phyloP scores from a whole-genome alignment of 345 rosid genomes.

The Pseudoturritis turrita region DNA sequence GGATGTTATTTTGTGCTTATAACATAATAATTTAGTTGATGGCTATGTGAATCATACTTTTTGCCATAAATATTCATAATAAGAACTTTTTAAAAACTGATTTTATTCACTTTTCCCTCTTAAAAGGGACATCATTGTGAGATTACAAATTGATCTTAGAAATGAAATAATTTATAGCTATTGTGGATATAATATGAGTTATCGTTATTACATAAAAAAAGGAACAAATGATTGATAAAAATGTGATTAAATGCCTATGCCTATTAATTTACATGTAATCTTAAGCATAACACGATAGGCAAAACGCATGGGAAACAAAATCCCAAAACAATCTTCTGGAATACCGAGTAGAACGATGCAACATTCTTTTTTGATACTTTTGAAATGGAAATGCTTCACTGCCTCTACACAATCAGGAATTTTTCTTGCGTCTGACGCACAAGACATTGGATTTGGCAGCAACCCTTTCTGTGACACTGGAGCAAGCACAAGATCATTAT shows the following conservation, averaged over 20 bases:
- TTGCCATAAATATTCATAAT: too few species aligned
- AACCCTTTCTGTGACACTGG: background rate
- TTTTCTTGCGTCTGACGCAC: background rate
- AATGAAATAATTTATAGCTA: too few species aligned
- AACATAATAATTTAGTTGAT: too few species aligned
- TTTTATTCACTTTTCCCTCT: too few species aligned
- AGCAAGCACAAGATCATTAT: background rate
- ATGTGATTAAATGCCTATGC: background rate
- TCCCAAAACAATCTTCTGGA: constrained; percentile 4
- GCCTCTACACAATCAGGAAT: background rate
- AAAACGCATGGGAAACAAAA: background rate
- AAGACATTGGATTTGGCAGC: background rate
- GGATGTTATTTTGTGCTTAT: too few species aligned
- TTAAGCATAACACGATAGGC: background rate
- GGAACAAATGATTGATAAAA: background rate
- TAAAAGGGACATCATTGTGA: too few species aligned
- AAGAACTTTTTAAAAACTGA: too few species aligned
- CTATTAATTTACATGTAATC: background rate
- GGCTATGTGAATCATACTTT: too few species aligned
- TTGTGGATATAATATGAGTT: background rate
- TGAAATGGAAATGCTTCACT: background rate
- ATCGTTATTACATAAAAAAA: background rate
- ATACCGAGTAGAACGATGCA: background rate
- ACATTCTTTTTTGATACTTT: background rate
- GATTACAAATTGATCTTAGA: too few species aligned